Evolutionary conservation across 176 grass and related monocot genomes (phyloP).

Genomic region (Tuctoria greenei): DNA sequence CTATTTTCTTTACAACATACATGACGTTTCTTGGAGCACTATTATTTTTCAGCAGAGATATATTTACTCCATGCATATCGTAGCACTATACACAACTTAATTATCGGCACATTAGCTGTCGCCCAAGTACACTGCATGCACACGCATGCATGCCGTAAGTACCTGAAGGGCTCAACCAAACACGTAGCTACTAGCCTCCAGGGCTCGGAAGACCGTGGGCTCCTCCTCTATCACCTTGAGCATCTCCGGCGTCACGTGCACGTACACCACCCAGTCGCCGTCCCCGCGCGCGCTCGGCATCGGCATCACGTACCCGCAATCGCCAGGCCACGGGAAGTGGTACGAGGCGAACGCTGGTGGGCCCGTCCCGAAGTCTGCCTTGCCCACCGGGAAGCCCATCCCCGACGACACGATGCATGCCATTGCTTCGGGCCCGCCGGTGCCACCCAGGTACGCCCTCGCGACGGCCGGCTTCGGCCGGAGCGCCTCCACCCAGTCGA

Average conservation of each 20-base stretch:
- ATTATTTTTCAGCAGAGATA: no score
- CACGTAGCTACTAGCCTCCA: slow-evolving; percentile 49
- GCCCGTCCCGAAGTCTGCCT: slow-evolving; percentile 62
- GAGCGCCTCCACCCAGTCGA: slow-evolving; percentile 57
- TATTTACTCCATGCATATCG: neutral
- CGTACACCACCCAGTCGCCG: slow-evolving; percentile 71
- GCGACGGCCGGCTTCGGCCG: slow-evolving; percentile 46
- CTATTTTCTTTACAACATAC: no score
- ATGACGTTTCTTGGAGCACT: no score
- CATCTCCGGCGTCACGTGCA: slow-evolving; percentile 27
- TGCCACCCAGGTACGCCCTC: slow-evolving; percentile 44
- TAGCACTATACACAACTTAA: neutral
- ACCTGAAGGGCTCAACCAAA: slow-evolving; percentile 19
- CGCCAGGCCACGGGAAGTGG: slow-evolving; percentile 58
- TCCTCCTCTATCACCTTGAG: slow-evolving; percentile 54
- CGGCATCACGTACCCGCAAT: slow-evolving; percentile 65
- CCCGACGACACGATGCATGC: slow-evolving; percentile 65
- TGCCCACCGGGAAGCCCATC: slow-evolving; percentile 40
- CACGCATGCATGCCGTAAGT: neutral
- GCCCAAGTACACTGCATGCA: neutral
- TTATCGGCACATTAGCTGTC: neutral
- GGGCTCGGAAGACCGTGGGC: slow-evolving; percentile 38
- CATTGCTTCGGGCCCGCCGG: neutral
- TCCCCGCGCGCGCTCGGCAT: slow-evolving; percentile 54
- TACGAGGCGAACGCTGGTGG: slow-evolving; percentile 58